A percentile compares a stretch with the other conserved stretches of the same genome.
phyloP scores from a whole-genome alignment of 2,329 filamentous ascomycete genomes.

The Lachnellula arida region DNA sequence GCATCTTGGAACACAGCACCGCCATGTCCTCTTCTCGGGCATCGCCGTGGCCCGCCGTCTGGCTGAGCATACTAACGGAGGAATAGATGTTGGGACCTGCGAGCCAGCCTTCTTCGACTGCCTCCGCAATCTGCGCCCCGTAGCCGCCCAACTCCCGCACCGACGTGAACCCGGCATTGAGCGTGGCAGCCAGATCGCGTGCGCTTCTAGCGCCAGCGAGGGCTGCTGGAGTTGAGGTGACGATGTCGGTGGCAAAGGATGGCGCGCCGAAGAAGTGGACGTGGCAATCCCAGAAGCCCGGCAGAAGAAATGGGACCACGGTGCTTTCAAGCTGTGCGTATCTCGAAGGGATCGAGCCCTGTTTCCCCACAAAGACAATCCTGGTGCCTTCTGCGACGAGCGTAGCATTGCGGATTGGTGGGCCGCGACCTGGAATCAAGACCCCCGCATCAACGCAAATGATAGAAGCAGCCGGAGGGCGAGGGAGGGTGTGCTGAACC shows the following conservation, averaged over 20 bases:
- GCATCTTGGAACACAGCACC: background rate
- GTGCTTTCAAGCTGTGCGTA: constrained; percentile 21
- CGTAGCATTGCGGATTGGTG: constrained; percentile 36
- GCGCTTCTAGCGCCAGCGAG: constrained; percentile 39
- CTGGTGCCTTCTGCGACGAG: constrained; percentile 36
- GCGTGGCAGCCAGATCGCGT: constrained; percentile 37
- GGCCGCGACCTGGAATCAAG: constrained; percentile 42
- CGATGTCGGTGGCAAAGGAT: background rate
- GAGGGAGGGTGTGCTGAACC: background rate
- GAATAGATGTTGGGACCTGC: constrained; percentile 47
- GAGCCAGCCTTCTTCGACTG: constrained; percentile 41
- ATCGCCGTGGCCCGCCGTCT: constrained; percentile 47
- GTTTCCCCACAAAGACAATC: constrained; percentile 38
- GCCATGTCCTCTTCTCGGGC: background rate
- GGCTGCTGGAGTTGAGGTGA: constrained; percentile 16
- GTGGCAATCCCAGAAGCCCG: constrained; percentile 50
- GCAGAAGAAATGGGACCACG: constrained; percentile 41
- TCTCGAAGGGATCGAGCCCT: constrained; percentile 28
- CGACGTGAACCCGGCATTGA: constrained; percentile 47
- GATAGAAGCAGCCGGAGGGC: background rate
- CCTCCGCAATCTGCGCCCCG: constrained; percentile 39
- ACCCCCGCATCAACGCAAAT: constrained; percentile 17
- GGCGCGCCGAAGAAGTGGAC: constrained; percentile 39
- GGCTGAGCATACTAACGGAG: constrained; percentile 39
- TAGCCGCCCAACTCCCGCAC: constrained; percentile 46